These are phyloP conservation scores for Epichloe festucae DNA, from an alignment of 2,329 filamentous ascomycete species.

Conservation along the genomic window DNA sequence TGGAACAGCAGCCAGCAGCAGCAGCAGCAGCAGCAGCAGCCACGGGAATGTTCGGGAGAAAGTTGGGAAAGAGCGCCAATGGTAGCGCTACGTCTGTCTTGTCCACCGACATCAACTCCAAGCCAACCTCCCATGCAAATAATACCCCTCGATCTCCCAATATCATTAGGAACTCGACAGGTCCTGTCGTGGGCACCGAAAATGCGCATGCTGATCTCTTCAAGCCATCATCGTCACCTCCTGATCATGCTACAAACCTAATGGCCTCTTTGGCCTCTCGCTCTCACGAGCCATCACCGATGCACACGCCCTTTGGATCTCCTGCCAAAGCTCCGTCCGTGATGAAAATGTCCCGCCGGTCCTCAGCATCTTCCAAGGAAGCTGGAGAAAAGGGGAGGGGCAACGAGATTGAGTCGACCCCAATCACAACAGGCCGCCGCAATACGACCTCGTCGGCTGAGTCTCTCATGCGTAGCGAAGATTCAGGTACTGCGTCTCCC, in stretches of 20 bases:
- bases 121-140: conserved; percentile 21
- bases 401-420: conserved; percentile 15
- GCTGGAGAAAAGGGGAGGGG: conserved; percentile 26
- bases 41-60: conserved; percentile 38
- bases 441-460: conserved; percentile 26
- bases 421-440: conserved; percentile 18
- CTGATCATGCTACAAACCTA: conserved; percentile 46
- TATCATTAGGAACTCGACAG: conserved; percentile 34
- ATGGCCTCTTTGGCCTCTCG: conserved; percentile 58
- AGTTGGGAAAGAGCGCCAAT: conserved; percentile 24
- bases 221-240: conserved; percentile 40
- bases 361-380: conserved; percentile 36
- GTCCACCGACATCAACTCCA: conserved; percentile 36
- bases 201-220: conserved; percentile 52
- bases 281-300: conserved; percentile 42
- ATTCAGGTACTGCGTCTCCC: conserved; percentile 13
- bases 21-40: conserved; percentile 7
- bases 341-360: conserved; percentile 31
- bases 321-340: conserved; percentile 23
- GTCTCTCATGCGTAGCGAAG: conserved; percentile 14
- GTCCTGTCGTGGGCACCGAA: conserved; percentile 55
- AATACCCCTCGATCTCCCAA: conserved; percentile 22
- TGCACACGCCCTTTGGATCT: conserved; percentile 26
- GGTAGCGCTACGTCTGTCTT: conserved; percentile 24
- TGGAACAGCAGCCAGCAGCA: conserved; percentile 22